Evolutionary conservation across 2,329 filamentous ascomycete genomes (phyloP), one percentile per base, ranked within the genome.

Genomic region (Ramularia endophylla): DNA sequence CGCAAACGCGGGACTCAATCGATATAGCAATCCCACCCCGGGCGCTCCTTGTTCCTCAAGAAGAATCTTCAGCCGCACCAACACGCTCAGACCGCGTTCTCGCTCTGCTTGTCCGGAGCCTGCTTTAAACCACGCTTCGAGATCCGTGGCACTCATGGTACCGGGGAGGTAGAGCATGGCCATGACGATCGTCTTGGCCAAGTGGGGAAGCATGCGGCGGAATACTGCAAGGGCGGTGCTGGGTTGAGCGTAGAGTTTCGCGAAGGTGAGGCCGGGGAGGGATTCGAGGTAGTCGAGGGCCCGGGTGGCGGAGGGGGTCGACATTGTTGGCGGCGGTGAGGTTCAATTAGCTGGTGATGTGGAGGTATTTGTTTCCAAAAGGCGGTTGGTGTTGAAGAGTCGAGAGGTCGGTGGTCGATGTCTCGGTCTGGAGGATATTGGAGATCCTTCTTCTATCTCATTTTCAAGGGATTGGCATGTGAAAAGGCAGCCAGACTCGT

Each of bases 131-230:
- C 90, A 95, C 30, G 78, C 69, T 54, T 97, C 88, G 45, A 98
- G 76, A 57, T 94, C 85, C 48, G 78, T 71, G n/a, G 87, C 75
- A 2, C 80, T 77, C 50, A 97, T 78, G 0, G 92, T 86, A 8
- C 77, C 74, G 29, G 87, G 85, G 70, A 94, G 84, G 69, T 95
- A 98, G 3, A 98, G 80, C 58, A 98, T 80, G 28, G 86, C 85
- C 83, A 95, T 95, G 47, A 98, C 90, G 58, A 98, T 84, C 12
- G 82, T 87, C 74, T 98, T 97, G 55, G 92, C 87, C 47, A 97
- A 70, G 60, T 94, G 85, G 43, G 92, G 87, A 44, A 98, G 77
- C 88, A 98, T 95, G 69, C 92, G 89, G 54, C 92, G 81, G 65
- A 97, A 97, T 58, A 98, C 89, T 53, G 92, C 92, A 52, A 98